phyloP scores from a whole-genome alignment of 768 basidiomycete species.

The Lentinula raphanica region DNA sequence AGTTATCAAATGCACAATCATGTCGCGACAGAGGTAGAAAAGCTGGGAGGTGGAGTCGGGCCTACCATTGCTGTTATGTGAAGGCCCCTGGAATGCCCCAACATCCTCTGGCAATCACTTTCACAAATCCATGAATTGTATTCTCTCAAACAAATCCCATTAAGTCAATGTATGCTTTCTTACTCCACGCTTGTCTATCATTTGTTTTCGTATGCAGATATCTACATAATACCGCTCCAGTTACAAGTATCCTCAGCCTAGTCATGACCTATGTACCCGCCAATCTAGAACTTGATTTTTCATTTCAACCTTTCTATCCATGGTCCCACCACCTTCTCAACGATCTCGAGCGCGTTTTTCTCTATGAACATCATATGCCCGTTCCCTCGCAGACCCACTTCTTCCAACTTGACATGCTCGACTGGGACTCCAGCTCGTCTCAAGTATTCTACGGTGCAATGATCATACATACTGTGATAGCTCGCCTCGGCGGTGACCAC shows the following conservation, averaged over 20 bases:
- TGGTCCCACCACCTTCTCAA: slow-evolving; percentile 30
- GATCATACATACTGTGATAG: slow-evolving; percentile 46
- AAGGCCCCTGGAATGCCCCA: too few species aligned
- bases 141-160: too few species aligned
- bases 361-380: slow-evolving; percentile 58
- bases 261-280: too few species aligned
- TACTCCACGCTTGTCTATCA: too few species aligned
- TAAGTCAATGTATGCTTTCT: too few species aligned
- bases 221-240: too few species aligned
- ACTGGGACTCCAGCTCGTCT: slow-evolving; percentile 40
- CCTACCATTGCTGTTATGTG: neutral
- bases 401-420: slow-evolving; percentile 33
- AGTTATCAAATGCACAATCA: slow-evolving; percentile 25
- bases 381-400: slow-evolving; percentile 45
- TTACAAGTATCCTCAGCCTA: too few species aligned
- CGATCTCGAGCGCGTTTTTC: slow-evolving; percentile 40
- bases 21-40: slow-evolving; percentile 1
- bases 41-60: neutral
- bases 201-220: too few species aligned
- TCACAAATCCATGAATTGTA: too few species aligned
- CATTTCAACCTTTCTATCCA: slow-evolving; percentile 31
- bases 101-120: too few species aligned
- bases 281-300: too few species aligned
- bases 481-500: slow-evolving; percentile 45
- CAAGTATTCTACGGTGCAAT: slow-evolving; percentile 38